Conservation (phyloP, 1,284 basidiomycete genomes). For the Trametes polyzona region DNA sequence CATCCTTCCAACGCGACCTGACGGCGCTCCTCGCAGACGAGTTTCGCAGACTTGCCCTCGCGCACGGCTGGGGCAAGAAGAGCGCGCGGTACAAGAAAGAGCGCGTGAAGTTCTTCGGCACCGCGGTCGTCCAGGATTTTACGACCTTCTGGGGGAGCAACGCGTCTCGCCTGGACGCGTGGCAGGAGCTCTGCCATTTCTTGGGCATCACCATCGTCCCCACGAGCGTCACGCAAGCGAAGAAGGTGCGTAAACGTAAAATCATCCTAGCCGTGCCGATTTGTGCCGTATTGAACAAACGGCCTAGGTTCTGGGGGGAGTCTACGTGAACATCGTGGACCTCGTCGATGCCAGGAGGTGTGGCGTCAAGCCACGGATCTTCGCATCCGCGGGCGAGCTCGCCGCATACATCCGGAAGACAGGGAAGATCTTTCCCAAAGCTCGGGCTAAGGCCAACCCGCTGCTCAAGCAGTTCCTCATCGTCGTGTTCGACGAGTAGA, state of each 20-base stretch:
- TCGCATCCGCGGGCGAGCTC: not conserved
- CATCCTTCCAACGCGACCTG: not conserved
- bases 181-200: slow-evolving; percentile 4
- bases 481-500: not conserved
- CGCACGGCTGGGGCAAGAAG: not conserved
- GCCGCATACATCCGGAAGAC: not conserved
- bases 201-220: not conserved
- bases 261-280: not conserved
- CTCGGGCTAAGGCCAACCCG: slow-evolving; percentile 4
- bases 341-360: slow-evolving; percentile 9
- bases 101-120: slow-evolving; percentile 3
- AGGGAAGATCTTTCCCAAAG: slow-evolving; percentile 3
- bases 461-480: slow-evolving; percentile 8
- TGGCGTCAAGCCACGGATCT: not conserved
- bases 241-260: not conserved
- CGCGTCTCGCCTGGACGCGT: not conserved
- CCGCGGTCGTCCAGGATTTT: slow-evolving; percentile 3
- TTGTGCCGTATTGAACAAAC: not conserved
- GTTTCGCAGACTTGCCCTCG: not conserved
- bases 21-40: not conserved
- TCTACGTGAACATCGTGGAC: slow-evolving; percentile 5
- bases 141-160: not conserved
- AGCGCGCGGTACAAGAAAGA: not conserved
- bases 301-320: not conserved
- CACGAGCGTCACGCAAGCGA: not conserved